Evolutionary conservation across 257 asterid species (phyloP).

Genomic region (Linaria vulgaris): DNA sequence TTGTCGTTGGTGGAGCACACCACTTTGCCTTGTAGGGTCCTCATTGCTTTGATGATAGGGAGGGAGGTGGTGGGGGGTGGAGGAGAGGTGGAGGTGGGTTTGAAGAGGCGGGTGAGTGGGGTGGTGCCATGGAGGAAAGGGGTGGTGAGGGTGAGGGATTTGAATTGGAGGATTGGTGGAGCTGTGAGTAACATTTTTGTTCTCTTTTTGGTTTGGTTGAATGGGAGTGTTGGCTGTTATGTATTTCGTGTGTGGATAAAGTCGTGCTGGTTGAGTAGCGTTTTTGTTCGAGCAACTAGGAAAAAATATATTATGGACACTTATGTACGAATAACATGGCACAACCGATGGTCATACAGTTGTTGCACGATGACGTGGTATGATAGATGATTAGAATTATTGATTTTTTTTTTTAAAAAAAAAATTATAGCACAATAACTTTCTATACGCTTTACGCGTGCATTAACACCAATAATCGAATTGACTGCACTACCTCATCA

Average conservation of each 20-base stretch:
- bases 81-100: constrained; percentile 30
- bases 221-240: neutral
- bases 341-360: too few relatives aligned
- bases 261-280: neutral
- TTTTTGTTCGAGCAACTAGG: too few relatives aligned
- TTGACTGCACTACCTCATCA: too few relatives aligned
- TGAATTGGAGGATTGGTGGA: constrained; percentile 55
- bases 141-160: constrained; percentile 49
- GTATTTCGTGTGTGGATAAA: constrained; percentile 18
- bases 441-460: too few relatives aligned
- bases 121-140: constrained; percentile 81
- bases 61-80: constrained; percentile 30
- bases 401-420: too few relatives aligned
- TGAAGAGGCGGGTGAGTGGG: constrained; percentile 40
- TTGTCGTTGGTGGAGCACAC: constrained; percentile 81
- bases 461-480: too few relatives aligned
- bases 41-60: constrained; percentile 72
- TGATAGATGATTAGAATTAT: too few relatives aligned
- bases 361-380: too few relatives aligned
- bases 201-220: constrained; percentile 12
- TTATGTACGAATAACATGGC: too few relatives aligned
- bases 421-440: too few relatives aligned
- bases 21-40: constrained; percentile 65
- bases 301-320: too few relatives aligned
- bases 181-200: constrained; percentile 45